Evolutionary conservation across 2,329 filamentous ascomycete genomes (phyloP), one percentile per base, ranked within the genome.

Genomic region (Penicillium concentricum): DNA sequence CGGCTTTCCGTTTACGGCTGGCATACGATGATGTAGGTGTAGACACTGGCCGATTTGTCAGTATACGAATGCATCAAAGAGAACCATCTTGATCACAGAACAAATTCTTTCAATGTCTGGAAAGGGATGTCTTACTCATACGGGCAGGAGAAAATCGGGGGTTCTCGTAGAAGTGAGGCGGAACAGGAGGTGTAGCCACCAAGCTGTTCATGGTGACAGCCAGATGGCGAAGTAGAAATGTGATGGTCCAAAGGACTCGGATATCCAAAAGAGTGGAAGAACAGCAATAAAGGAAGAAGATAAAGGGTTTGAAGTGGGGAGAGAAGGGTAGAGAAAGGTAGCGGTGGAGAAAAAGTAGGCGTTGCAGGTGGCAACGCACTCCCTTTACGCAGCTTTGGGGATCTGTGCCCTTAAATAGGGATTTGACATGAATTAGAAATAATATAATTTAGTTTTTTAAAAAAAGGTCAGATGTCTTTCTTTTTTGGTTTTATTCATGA

Each of bases 1-100:
- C 90, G 69, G 91, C 92, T 82, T 97, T 97, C 76, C 94, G 88
- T 82, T 97, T 97, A 64, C 85, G 81, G 68, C 75, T 77, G 68
- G 67, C 68, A 67, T 75, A 71, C 64, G 72, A 67, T 67, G 74
- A 72, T 51, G 69, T 69, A 62, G 73, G 72, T 61, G 71, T 76
- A 63, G 72, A 72, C 69, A 74, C 70, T 75, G 60, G 28, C 37
- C 45, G 32, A 24, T 24, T n/a, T 47, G 55, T 69, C 42, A 65
- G 66, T 61, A 51, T 22, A 28, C 9, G 16, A 54, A 38, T 34
- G 15, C 39, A 50, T 34, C n/a, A 16, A 43, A 55, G 49, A 53
- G 32, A 20, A 13, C 12, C 5, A 18, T 3, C 26, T 42, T 18
- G 8, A 24, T 3, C 38, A n/a, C 15, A 3, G 30, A n/a, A 55